Conservation (phyloP, 768 basidiomycete genomes). For the Lentinus tigrinus region DNA sequence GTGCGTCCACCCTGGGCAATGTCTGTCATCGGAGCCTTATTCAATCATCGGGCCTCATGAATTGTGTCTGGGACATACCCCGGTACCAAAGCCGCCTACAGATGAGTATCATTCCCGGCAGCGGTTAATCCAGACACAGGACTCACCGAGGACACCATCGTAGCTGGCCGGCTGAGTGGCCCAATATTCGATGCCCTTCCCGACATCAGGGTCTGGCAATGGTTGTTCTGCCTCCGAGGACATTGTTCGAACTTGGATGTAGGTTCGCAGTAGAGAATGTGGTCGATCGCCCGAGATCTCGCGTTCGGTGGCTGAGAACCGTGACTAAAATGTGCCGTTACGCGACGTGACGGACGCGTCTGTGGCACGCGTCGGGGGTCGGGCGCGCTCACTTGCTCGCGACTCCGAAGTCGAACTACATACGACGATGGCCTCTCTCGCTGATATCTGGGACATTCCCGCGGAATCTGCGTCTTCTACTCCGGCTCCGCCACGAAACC, state of each 20-base stretch:
- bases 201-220: slow-evolving; percentile 52
- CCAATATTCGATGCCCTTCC: slow-evolving; percentile 89
- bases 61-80: slow-evolving; percentile 31
- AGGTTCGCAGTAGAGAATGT: background rate
- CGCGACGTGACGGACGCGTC: slow-evolving; percentile 9
- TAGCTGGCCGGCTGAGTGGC: slow-evolving; percentile 72
- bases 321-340: slow-evolving; percentile 13
- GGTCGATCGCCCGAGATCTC: background rate
- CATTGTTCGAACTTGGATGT: background rate
- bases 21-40: slow-evolving; percentile 46
- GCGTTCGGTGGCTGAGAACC: background rate
- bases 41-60: background rate
- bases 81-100: slow-evolving; percentile 55
- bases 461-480: slow-evolving; percentile 29
- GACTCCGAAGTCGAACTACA: background rate
- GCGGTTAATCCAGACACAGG: background rate
- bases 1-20: slow-evolving; percentile 85
- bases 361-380: slow-evolving; percentile 6
- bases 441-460: slow-evolving; percentile 63
- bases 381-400: background rate
- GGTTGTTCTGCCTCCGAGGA: background rate
- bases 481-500: background rate
- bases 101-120: slow-evolving; percentile 9
- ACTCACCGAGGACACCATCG: slow-evolving; percentile 81
- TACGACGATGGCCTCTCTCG: slow-evolving; percentile 35